Conservation (phyloP, 768 basidiomycete species). For the Myochromella boudieri region DNA sequence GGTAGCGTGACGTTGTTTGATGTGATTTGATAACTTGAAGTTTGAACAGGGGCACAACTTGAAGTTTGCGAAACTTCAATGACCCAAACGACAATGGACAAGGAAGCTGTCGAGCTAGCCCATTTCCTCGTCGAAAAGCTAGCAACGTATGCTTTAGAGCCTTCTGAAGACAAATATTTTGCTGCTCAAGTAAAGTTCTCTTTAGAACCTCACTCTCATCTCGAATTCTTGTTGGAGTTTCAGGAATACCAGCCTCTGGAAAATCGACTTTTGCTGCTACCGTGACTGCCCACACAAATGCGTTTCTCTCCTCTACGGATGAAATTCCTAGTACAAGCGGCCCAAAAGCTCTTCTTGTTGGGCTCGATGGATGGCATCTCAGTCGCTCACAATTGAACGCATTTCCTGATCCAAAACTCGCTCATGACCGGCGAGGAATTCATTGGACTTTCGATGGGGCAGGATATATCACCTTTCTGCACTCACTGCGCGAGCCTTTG, state of each 20-base stretch:
- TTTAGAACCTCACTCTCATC: conserved; percentile 32
- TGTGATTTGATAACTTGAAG: neutral
- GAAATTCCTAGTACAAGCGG: conserved; percentile 1
- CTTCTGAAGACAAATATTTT: neutral
- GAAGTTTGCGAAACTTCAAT: neutral
- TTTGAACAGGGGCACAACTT: no score
- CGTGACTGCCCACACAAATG: conserved; percentile 55
- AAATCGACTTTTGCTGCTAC: conserved; percentile 76
- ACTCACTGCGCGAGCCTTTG: conserved; percentile 44
- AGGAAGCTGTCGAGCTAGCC: conserved; percentile 38
- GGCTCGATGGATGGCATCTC: conserved; percentile 92
- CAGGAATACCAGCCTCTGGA: conserved; percentile 83
- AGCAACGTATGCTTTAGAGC: conserved; percentile 30
- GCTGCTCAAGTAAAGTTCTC: conserved; percentile 6
- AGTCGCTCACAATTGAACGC: conserved; percentile 74
- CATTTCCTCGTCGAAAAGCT: conserved; percentile 35
- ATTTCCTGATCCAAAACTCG: conserved; percentile 73
- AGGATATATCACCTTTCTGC: conserved; percentile 71
- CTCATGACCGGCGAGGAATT: conserved; percentile 78
- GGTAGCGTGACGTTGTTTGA: neutral
- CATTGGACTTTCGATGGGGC: conserved; percentile 89
- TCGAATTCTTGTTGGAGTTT: conserved; percentile 70
- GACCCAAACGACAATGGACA: conserved; percentile 33
- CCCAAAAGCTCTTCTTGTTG: conserved; percentile 61
- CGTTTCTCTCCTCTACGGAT: conserved; percentile 25